phyloP scores from a whole-genome alignment of 2,329 filamentous ascomycete genomes.

The Phialophora tarda region DNA sequence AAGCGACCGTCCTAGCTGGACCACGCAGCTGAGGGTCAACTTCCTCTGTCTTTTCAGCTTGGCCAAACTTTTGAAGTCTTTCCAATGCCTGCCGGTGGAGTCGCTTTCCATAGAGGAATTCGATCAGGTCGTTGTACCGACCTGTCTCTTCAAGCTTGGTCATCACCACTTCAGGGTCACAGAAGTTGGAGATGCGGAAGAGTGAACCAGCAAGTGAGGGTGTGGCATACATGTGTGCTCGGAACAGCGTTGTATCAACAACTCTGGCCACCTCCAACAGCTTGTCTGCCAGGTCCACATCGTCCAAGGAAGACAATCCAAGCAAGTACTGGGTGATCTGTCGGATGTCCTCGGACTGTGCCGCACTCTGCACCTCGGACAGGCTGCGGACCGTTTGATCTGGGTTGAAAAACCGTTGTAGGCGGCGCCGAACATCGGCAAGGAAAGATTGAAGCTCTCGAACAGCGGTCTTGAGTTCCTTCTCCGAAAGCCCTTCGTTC shows the following conservation, averaged over 20 bases:
- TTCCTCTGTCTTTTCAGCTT: constrained; percentile 52
- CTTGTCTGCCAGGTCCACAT: constrained; percentile 69
- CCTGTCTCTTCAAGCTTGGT: constrained; percentile 87
- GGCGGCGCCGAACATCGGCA: constrained; percentile 75
- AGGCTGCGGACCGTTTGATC: constrained; percentile 58
- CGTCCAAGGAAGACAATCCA: constrained; percentile 57
- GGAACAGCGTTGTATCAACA: constrained; percentile 92
- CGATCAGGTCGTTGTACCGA: constrained; percentile 91
- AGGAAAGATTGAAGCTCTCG: constrained; percentile 85
- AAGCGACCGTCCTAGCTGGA: constrained; percentile 80
- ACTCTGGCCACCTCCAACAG: constrained; percentile 78
- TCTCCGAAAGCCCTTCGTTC: constrained; percentile 59
- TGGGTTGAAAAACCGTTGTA: constrained; percentile 65
- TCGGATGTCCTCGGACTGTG: constrained; percentile 49
- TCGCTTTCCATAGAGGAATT: constrained; percentile 95
- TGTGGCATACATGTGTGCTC: constrained; percentile 90
- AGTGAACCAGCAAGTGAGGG: constrained; percentile 84
- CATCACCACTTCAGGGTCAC: constrained; percentile 92
- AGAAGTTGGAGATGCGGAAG: constrained; percentile 96
- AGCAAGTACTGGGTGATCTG: constrained; percentile 54
- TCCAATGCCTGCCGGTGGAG: constrained; percentile 86
- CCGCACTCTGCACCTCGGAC: constrained; percentile 42
- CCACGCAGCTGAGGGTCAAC: constrained; percentile 68
- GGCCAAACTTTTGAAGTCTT: constrained; percentile 80
- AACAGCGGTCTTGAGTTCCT: constrained; percentile 81